Base-by-base conservation (phyloP, 257 asterid genomes). In the Ilex asprella region DNA sequence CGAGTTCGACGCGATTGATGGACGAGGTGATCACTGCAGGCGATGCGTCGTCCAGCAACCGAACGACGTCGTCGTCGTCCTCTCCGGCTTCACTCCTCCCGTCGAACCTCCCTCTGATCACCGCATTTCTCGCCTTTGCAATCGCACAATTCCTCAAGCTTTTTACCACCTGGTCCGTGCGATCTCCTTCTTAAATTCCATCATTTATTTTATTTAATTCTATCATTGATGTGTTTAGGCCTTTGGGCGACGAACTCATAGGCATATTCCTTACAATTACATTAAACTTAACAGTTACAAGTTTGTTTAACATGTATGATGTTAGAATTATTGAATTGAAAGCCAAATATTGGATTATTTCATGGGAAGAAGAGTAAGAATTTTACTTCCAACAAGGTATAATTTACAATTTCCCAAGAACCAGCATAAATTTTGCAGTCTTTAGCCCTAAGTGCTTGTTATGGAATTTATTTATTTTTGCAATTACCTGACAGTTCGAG, bases 141-240 rank as follows among this genome's bases (percentile, higher is more conserved):
- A 46, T 68, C 6, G 73, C 67, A 49, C 73, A 68, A 44, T 43
- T 64, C 51, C 57, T 50, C 56, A 68, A 68, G 67, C 41, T 68
- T 62, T 68, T 68, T 47, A 68, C 61, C 32, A 50, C 61, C 39
- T 55, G 73, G 73, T 67, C 41, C 16, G 54, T 54, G 31, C 30
- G 31, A n/a, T 47, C 43, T 31, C 30, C 35, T 31, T 27, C 10
- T 29, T 51, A 44, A 44, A 7, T 44, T 44, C 13, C 9, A 44
- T 44, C 13, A 44, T 7, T 44, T 44, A 44, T 44, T 12, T 7
- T 44, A 7, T 44, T 8, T 7, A 44, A 44, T 44, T 44, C 13
- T 12, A 7, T 7, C 13, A 7, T 12, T 44, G 50, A 44, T 44
- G 27, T 21, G 27, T 21, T 21, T 21, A 21, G 27, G 27, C 27